Conservation (phyloP, 805 yeast species). For the Metschnikowia proteae region DNA sequence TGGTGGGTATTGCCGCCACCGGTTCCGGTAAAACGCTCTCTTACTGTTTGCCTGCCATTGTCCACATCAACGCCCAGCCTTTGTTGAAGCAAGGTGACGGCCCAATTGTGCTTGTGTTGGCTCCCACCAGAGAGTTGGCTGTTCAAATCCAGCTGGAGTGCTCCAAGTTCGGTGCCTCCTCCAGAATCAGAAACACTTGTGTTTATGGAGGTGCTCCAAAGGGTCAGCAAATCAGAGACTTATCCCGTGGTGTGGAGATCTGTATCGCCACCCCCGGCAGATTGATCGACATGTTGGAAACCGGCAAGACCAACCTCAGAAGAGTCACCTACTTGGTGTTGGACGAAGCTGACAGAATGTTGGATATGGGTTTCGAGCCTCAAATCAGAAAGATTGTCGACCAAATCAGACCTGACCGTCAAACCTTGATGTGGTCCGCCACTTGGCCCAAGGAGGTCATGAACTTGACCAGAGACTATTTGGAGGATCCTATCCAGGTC, state of each 20-base stretch:
- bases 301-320: conserved; percentile 88
- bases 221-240: conserved; percentile 96
- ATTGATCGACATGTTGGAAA: conserved; percentile 94
- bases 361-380: conserved; percentile 99
- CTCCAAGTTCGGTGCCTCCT: conserved; percentile 86
- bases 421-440: conserved; percentile 99
- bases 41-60: conserved; percentile 94
- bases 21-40: conserved; percentile 99
- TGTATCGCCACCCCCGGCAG: conserved; percentile 99
- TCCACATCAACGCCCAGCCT: conserved; percentile 98
- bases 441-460: conserved; percentile 99
- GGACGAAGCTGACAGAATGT: conserved; percentile 99
- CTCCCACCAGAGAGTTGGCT: conserved; percentile 98
- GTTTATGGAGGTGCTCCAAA: conserved; percentile 99
- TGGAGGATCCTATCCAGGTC: conserved; percentile 92
- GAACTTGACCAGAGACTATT: conserved; percentile 85
- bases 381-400: conserved; percentile 97
- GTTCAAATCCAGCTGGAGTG: conserved; percentile 97
- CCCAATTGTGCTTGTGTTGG: conserved; percentile 90
- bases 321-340: conserved; percentile 96
- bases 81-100: conserved; percentile 92
- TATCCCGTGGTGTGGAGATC: conserved; percentile 93
- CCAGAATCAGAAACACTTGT: conserved; percentile 94
- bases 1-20: conserved; percentile 98
- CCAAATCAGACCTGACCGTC: conserved; percentile 99